Base-by-base conservation (phyloP, 495 filamentous ascomycete genomes). In the Daldinia vernicosa region DNA sequence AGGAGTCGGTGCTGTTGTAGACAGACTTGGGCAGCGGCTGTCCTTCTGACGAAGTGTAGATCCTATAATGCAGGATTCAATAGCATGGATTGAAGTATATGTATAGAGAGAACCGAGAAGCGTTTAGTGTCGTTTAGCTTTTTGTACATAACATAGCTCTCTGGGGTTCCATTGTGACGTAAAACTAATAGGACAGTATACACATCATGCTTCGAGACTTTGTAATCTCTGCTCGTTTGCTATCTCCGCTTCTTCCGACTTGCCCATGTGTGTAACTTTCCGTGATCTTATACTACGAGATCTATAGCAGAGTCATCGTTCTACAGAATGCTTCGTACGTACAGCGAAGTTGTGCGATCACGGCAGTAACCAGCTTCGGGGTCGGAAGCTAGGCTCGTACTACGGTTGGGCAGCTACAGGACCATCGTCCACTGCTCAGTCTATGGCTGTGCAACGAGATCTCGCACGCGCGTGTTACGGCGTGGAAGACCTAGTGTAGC, bases 111-210 rank as follows among this genome's bases (percentile, higher is more conserved):
- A 66, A 35, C 50, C 37, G 32, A 22, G 55, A 51, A 39, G 47
- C 58, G 47, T 60, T 67, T 35, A 60, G 69, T 55, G 35, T 57
- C 43, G 26, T 63, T 59, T n/a, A 62, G 53, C 61, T 39, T 53
- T 62, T 51, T 72, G 69, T 65, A 72, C 60, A 67, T 72, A 69
- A 24, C 28, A 24, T 67, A 61, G 32, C 56, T 67, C 40, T 15
- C 19, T 55, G 61, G 64, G 64, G 64, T 60, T 53, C 26, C 53
- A 40, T 58, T 52, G 30, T 43, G 30, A 40, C 58, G n/a, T 45
- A 30, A 50, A 54, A 43, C 66, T 71, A 71, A 71, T 71, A 53
- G 32, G 39, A 67, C 63, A 66, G 39, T 53, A 66, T 60, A 63
- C 57, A 39, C 55, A 53, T 28, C 26, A 53, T 37, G 47, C 30